These are phyloP conservation scores for Hypsizygus ulmarius DNA, from an alignment of 1,284 basidiomycete genomes.

Conservation along the genomic window DNA sequence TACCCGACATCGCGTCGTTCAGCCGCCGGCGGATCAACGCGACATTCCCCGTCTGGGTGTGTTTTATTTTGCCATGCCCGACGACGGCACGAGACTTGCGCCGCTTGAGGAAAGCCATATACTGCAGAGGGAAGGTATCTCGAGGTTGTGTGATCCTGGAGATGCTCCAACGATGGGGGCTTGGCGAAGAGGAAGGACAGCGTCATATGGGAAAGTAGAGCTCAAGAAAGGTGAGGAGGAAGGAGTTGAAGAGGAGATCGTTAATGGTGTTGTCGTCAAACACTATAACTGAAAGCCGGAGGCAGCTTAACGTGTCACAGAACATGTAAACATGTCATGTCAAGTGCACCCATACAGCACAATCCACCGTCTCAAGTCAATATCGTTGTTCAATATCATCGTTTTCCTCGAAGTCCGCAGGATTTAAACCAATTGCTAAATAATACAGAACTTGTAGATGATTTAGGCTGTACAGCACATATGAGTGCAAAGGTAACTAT, in stretches of 20 bases:
- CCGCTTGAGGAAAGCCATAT: constrained; percentile 41
- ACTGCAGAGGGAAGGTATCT: constrained; percentile 33
- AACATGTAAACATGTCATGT: too few species aligned
- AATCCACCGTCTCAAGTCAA: too few species aligned
- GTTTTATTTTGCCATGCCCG: constrained; percentile 48
- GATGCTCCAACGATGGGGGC: constrained; percentile 35
- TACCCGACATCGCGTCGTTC: constrained; percentile 36
- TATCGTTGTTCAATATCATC: too few species aligned
- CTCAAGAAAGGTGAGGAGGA: constrained; percentile 20
- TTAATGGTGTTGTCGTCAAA: constrained; percentile 20
- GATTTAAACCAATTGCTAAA: too few species aligned
- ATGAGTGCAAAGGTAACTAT: too few species aligned
- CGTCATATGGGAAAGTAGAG: constrained; percentile 31
- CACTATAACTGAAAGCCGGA: constrained; percentile 17
- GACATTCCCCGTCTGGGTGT: constrained; percentile 45
- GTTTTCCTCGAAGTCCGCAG: too few species aligned
- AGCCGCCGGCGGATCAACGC: constrained; percentile 40
- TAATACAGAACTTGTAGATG: too few species aligned
- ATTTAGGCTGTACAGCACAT: too few species aligned
- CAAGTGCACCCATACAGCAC: too few species aligned
- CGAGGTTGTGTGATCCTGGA: constrained; percentile 28
- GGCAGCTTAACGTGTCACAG: too few species aligned
- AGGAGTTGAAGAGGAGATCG: constrained; percentile 19
- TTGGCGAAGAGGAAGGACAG: constrained; percentile 34
- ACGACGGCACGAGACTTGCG: constrained; percentile 35